phyloP scores from a whole-genome alignment of 2,329 filamentous ascomycete genomes.

The Pseudocercospora eumusae region DNA sequence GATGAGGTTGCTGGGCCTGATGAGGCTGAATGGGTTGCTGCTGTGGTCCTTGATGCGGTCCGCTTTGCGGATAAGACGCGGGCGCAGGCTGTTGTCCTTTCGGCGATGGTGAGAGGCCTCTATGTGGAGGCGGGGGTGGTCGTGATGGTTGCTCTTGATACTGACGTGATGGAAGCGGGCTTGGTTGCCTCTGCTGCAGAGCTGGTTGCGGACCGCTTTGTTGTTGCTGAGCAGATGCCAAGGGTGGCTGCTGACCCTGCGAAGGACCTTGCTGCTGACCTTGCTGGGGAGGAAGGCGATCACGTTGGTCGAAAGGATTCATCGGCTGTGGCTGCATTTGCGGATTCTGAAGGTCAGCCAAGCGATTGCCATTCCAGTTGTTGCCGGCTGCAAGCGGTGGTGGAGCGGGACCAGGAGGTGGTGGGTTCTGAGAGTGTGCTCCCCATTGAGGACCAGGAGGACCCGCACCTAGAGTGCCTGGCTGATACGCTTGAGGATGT shows the following conservation, averaged over 20 bases:
- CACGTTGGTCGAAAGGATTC: constrained; percentile 80
- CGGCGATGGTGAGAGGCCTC: constrained; percentile 60
- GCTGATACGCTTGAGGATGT: constrained; percentile 90
- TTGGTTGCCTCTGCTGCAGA: constrained; percentile 37
- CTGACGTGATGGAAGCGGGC: constrained; percentile 61
- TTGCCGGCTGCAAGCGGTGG: constrained; percentile 53
- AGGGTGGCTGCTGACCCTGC: constrained; percentile 53
- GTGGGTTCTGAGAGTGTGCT: constrained; percentile 67
- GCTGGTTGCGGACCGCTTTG: constrained; percentile 19
- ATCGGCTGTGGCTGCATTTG: constrained; percentile 64
- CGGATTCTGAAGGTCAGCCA: constrained; percentile 73
- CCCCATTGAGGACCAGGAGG: constrained; percentile 90
- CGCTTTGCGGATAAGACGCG: constrained; percentile 51
- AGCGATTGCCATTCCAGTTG: constrained; percentile 65
- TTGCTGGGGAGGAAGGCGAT: constrained; percentile 67
- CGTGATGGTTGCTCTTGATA: constrained; percentile 44
- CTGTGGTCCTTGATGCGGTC: constrained; percentile 48
- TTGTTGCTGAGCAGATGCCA: constrained; percentile 30
- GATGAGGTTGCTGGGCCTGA: constrained; percentile 38
- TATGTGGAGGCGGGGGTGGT: constrained; percentile 53
- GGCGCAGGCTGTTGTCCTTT: constrained; percentile 58
- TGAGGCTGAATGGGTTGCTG: constrained; percentile 53
- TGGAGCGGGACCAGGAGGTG: constrained; percentile 64
- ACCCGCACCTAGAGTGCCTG: constrained; percentile 70
- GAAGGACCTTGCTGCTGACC: constrained; percentile 50